Conservation (phyloP, 495 filamentous ascomycete species). For the Penicillium malachiteum region DNA sequence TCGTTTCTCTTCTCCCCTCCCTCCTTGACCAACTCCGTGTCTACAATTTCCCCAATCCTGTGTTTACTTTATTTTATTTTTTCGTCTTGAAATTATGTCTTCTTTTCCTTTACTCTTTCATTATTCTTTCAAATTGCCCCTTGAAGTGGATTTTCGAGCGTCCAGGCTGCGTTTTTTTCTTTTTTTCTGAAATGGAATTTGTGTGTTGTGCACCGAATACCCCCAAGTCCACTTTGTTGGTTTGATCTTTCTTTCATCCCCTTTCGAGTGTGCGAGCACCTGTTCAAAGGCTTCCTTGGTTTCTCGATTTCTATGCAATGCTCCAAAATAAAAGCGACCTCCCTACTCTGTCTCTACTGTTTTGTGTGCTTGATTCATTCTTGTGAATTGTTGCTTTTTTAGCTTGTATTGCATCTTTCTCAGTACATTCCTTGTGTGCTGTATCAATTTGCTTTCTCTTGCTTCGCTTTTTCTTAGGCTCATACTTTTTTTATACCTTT, state of each 20-base stretch:
- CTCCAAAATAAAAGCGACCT: constrained; percentile 47
- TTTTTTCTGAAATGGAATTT: constrained; percentile 46
- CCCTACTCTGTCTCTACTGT: constrained; percentile 28
- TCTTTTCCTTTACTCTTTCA: constrained; percentile 15
- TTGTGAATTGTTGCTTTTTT: constrained; percentile 29
- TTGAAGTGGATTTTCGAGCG: constrained; percentile 45
- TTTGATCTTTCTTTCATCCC: constrained; percentile 29
- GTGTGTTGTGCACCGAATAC: constrained; percentile 51
- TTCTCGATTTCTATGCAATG: constrained; percentile 36
- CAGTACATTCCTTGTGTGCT: constrained; percentile 35
- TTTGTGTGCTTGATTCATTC: constrained; percentile 14
- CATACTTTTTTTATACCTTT: constrained; percentile 4
- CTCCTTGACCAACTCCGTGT: background rate
- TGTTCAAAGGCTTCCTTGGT: constrained; percentile 33
- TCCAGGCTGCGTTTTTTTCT: constrained; percentile 35
- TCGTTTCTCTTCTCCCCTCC: constrained; percentile 10
- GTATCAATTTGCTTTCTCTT: constrained; percentile 23
- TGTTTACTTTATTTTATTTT: background rate
- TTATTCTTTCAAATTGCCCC: constrained; percentile 30
- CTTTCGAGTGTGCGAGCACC: constrained; percentile 32
- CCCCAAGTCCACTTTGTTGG: constrained; percentile 47
- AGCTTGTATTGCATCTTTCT: constrained; percentile 33
- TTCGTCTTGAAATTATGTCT: background rate
- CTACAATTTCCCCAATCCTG: background rate
- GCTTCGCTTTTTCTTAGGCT: constrained; percentile 16